These are phyloP conservation scores for Thymus mandschuricus DNA, from an alignment of 257 asterid species.

Conservation along the genomic window DNA sequence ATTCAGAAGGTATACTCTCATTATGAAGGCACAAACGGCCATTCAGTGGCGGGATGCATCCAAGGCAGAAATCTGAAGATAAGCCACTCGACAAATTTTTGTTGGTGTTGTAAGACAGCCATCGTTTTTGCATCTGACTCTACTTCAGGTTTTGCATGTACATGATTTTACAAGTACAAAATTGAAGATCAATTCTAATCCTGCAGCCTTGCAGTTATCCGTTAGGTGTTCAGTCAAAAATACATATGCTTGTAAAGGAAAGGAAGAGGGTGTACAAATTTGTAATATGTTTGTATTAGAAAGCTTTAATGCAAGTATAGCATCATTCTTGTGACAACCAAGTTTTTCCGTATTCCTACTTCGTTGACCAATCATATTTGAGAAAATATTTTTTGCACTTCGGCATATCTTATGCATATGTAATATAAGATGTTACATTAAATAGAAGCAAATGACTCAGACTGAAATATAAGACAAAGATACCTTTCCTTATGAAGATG, in stretches of 20 bases:
- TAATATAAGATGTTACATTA: constrained; percentile 6
- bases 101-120: constrained; percentile 18
- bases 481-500: constrained; percentile 1
- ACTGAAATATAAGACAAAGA: constrained; percentile 3
- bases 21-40: constrained; percentile 30
- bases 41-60: constrained; percentile 31
- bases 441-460: constrained; percentile 7
- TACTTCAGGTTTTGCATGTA: constrained; percentile 23
- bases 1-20: constrained; percentile 40
- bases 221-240: constrained; percentile 30
- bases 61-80: constrained; percentile 32
- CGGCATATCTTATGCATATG: not conserved
- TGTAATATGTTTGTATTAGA: constrained; percentile 15
- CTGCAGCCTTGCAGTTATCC: constrained; percentile 33
- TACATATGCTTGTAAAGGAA: constrained; percentile 19
- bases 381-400: not conserved
- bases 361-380: not conserved
- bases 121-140: constrained; percentile 22
- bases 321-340: constrained; percentile 15
- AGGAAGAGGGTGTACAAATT: constrained; percentile 13
- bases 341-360: constrained; percentile 8
- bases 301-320: constrained; percentile 14
- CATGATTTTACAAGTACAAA: constrained; percentile 27
- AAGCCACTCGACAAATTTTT: constrained; percentile 22
- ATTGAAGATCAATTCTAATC: constrained; percentile 26